Base-by-base conservation (phyloP, 306 rosid genomes). In the Benincasa hispida region DNA sequence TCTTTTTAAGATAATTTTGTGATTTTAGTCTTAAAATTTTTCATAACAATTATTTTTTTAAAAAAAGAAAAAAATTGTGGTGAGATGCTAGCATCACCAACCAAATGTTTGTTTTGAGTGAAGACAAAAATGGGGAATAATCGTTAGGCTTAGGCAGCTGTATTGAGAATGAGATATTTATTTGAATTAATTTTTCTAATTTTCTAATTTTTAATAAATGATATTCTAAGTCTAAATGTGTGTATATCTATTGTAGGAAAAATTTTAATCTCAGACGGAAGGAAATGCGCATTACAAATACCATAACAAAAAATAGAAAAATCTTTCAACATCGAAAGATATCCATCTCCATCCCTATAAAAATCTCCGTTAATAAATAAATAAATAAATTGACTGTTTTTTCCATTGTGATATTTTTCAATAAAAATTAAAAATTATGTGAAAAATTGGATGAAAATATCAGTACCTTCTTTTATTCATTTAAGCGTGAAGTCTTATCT, bases 81-180 rank as follows among this genome's bases (percentile, higher is more conserved):
- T 35, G 27, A n/a, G 72, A 28, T 65, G 72, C 4, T 65, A 22
- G 74, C 74, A 67, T 67, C 74, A 67, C 74, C 74, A 67, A 67
- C 75, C 56, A 69, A 68, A 69, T 42, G 37, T 45, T 69, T 45
- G 75, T 69, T 69, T 69, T 24, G 35, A 24, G 37, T 69, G 75
- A 45, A 45, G 75, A 69, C 75, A 69, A 69, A 69, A 69, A 45
- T 24, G 5, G 57, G 32, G 75, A 69, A 69, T 69, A 42, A 45
- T 69, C 39, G 75, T 69, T 69, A 45, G 57, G 57, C 14, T 14
- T 34, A 69, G 57, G 75, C 75, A 69, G 75, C 22, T 69, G 39
- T 41, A 41, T 68, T 68, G 35, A 42, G 74, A 42, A 37, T 42
- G 55, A 24, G 74, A 70, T 70, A 47, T 45, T 14, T 25, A 27